Base-by-base conservation (phyloP, 192 early-diverging fungal species). In the Linnemannia exigua region DNA sequence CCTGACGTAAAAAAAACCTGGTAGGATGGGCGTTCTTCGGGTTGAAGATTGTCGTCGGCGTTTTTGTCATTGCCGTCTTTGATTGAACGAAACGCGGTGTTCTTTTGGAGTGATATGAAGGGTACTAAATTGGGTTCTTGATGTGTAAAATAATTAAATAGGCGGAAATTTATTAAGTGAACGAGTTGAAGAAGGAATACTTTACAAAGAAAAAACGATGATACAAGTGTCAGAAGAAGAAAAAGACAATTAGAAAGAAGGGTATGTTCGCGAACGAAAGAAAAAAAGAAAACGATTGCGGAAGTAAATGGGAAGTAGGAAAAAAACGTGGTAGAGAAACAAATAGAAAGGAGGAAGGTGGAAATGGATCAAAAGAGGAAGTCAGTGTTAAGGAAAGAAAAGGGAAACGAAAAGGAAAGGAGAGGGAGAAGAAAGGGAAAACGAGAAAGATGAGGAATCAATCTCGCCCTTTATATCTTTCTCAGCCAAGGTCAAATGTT, bases 201-300 rank as follows among this genome's bases (percentile, higher is more conserved):
- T 63, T 31, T 63, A 63, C 58, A 63, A 63, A 63, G 41, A 44
- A 6, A 44, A 63, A 63, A 63, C 58, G 58, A 63, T 63, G 31
- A 63, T 63, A 63, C 58, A 63, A 63, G 58, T 61, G 28, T 0
- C n/a, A n/a, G n/a, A n/a, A n/a, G n/a, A n/a, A 31, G 58, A 31
- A 50, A 50, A 50, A 16, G 17, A 16, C 17, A 50, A 50, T 17
- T 50, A 63, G n/a, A 61, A 0, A 31, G 25, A 28, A n/a, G 58
- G 25, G 25, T 28, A 63, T 63, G 28, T 9, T 44, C 9, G 41
- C 41, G 41, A 44, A 44, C 3, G 9, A 9, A 44, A 9, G 31
- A 63, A 61, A 14, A 17, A 50, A 63, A 54, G 11, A 58, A 58
- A 28, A 63, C 28, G 31, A 63, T 63, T 3, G 58, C 58, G 11